Conservation (phyloP, 768 basidiomycete genomes). For the Pleurotus salmoneostramineus region DNA sequence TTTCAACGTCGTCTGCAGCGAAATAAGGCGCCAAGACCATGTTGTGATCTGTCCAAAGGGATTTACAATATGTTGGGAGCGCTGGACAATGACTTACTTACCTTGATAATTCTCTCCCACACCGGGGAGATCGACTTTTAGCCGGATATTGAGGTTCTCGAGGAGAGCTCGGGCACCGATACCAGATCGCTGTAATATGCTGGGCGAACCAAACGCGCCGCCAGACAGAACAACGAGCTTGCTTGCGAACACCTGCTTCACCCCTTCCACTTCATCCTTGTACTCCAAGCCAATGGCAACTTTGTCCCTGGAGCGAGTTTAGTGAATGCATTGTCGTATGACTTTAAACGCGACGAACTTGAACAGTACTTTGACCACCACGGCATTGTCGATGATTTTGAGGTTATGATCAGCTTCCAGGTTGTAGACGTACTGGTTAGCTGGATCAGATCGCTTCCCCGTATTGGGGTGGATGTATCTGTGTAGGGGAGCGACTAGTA, state of each 20-base stretch:
- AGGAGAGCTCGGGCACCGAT: conserved; percentile 56
- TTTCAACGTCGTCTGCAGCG: conserved; percentile 40
- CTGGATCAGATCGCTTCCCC: conserved; percentile 53
- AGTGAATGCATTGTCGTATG: neutral
- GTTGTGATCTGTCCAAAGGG: conserved; percentile 33
- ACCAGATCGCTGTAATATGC: conserved; percentile 61
- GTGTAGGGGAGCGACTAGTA: neutral
- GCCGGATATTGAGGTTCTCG: conserved; percentile 39
- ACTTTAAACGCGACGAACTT: conserved; percentile 22
- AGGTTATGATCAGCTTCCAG: conserved; percentile 39
- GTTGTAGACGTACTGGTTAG: conserved; percentile 50
- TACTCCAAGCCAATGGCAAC: conserved; percentile 53
- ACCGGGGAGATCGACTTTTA: conserved; percentile 62
- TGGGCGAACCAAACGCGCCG: conserved; percentile 53
- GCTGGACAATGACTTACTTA: conserved; percentile 13
- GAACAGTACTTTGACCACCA: conserved; percentile 45
- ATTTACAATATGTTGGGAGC: neutral
- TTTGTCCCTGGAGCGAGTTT: conserved; percentile 22
- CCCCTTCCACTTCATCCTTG: conserved; percentile 21
- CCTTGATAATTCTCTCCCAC: conserved; percentile 72
- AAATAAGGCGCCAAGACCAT: conserved; percentile 32
- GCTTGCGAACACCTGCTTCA: conserved; percentile 27
- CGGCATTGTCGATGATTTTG: conserved; percentile 31
- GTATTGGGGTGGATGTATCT: conserved; percentile 53
- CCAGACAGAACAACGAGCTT: conserved; percentile 46